Evolutionary conservation across 768 basidiomycete genomes (phyloP).

Genomic region (Hemileccinum impolitum): DNA sequence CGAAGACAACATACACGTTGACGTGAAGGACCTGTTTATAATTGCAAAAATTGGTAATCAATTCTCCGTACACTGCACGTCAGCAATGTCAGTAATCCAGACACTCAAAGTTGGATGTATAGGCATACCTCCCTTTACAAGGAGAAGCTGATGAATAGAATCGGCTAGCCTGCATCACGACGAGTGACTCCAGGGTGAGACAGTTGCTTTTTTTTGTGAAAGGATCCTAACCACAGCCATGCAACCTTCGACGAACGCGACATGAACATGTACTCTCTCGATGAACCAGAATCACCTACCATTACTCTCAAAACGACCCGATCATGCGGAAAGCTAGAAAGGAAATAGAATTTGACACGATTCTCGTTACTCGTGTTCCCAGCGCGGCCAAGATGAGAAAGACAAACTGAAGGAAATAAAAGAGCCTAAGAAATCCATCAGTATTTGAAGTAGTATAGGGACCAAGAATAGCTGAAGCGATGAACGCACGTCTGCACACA

Average conservation of each 20-base stretch:
- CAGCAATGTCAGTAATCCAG: conserved; percentile 2
- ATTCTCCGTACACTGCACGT: conserved; percentile 10
- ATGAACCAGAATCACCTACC: conserved; percentile 1
- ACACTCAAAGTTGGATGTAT: not conserved
- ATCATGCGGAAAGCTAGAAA: conserved; percentile 10
- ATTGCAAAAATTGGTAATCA: conserved; percentile 15
- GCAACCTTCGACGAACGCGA: conserved; percentile 5
- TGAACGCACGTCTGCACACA: conserved; percentile 19
- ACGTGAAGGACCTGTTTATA: conserved; percentile 6
- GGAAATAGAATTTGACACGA: not conserved
- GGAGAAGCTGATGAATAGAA: conserved; percentile 14
- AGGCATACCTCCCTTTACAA: conserved; percentile 17
- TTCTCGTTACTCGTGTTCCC: not conserved
- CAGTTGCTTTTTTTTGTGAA: not conserved
- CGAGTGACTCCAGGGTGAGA: not conserved
- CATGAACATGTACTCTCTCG: not conserved
- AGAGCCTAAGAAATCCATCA: conserved; percentile 4
- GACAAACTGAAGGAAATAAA: conserved; percentile 20
- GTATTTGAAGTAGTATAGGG: not conserved
- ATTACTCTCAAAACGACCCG: conserved; percentile 3
- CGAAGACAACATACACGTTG: conserved; percentile 8
- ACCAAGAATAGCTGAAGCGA: not conserved
- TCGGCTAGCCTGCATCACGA: conserved; percentile 12
- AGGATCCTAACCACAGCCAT: conserved; percentile 14
- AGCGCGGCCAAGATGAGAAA: not conserved